These are phyloP conservation scores for Peniophora sp. DNA, from an alignment of 1,284 basidiomycete genomes.

Conservation along the genomic window DNA sequence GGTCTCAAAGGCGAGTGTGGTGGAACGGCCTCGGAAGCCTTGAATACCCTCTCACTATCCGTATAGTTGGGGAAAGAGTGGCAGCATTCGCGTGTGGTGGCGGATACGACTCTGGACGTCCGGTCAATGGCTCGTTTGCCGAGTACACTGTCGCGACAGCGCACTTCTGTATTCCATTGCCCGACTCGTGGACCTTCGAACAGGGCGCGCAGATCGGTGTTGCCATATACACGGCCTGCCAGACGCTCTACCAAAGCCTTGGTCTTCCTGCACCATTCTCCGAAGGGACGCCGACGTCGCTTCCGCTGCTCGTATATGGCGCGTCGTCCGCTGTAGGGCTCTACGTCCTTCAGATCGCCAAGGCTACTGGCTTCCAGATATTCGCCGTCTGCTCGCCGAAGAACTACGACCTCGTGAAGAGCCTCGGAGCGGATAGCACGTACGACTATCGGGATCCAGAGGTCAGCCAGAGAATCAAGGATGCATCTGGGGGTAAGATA, in stretches of 20 bases:
- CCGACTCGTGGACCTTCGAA: conserved; percentile 22
- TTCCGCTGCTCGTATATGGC: conserved; percentile 24
- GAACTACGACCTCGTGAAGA: conserved; percentile 28
- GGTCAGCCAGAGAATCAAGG: conserved; percentile 16
- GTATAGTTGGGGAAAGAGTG: not conserved
- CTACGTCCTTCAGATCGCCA: conserved; percentile 35
- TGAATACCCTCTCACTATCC: too few species aligned
- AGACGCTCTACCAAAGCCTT: conserved; percentile 16
- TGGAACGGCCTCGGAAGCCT: too few species aligned
- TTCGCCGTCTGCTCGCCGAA: conserved; percentile 30
- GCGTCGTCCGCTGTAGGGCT: conserved; percentile 28
- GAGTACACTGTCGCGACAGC: conserved; percentile 22
- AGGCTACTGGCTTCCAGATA: conserved; percentile 30
- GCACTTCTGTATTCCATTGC: conserved; percentile 18
- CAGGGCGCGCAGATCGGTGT: conserved; percentile 22
- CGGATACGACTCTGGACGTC: not conserved
- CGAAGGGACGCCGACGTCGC: conserved; percentile 2
- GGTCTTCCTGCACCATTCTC: not conserved
- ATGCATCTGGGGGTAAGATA: conserved; percentile 14
- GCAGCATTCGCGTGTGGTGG: not conserved
- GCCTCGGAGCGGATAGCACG: conserved; percentile 31
- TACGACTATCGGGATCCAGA: conserved; percentile 24
- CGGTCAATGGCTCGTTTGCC: conserved; percentile 20
- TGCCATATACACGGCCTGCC: conserved; percentile 19
- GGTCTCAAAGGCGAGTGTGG: too few species aligned